phyloP scores from a whole-genome alignment of 306 rosid genomes.

The Ormosia emarginata region DNA sequence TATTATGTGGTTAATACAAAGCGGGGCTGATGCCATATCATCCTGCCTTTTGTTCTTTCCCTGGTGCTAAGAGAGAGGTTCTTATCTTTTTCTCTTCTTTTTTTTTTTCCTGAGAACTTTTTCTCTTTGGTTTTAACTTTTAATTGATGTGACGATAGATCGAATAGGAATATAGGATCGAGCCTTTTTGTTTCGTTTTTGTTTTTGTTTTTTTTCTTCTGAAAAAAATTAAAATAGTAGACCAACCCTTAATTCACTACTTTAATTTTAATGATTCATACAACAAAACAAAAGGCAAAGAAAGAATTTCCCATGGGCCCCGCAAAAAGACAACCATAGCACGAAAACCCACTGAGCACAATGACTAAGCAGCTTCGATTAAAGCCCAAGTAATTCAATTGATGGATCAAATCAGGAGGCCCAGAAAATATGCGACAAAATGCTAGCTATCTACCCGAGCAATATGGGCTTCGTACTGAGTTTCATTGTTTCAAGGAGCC shows the following conservation, averaged over 20 bases:
- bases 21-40: constrained; percentile 1
- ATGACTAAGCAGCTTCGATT: neutral
- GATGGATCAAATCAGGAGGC: neutral
- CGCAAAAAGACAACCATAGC: neutral
- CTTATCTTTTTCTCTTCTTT: neutral
- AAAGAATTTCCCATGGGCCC: neutral
- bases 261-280: constrained; percentile 1
- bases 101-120: neutral
- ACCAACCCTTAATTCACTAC: neutral
- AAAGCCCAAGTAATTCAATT: neutral
- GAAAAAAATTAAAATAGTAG: neutral
- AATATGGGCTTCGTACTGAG: too few relatives aligned
- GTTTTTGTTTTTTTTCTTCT: neutral
- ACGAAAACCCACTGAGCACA: neutral
- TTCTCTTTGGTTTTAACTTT: constrained; percentile 7
- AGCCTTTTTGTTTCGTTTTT: neutral
- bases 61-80: neutral
- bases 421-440: neutral
- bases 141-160: neutral
- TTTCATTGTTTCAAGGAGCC: too few relatives aligned
- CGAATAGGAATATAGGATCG: neutral
- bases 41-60: constrained; percentile 16
- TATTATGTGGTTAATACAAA: neutral
- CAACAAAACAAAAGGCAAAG: neutral
- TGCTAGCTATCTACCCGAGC: too few relatives aligned